Conservation (phyloP, 2,329 filamentous ascomycete genomes). For the Fusarium oligoseptatum region DNA sequence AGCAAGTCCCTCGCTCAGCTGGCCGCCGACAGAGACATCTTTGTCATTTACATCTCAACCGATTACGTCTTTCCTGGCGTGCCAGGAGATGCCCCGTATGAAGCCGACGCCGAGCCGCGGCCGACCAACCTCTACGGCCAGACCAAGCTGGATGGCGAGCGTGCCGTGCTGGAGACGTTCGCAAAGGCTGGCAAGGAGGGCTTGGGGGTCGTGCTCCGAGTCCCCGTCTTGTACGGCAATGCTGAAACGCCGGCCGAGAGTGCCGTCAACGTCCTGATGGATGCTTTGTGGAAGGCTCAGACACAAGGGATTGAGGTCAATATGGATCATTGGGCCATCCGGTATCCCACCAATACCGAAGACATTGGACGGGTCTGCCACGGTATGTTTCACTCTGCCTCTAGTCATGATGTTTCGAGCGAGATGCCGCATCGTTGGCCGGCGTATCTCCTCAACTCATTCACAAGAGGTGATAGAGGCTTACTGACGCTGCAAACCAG, state of each 20-base stretch:
- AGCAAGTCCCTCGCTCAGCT: slow-evolving; percentile 74
- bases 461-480: background rate
- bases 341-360: slow-evolving; percentile 90
- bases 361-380: slow-evolving; percentile 85
- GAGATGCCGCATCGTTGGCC: background rate
- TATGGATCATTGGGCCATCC: slow-evolving; percentile 88
- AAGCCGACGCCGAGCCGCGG: slow-evolving; percentile 69
- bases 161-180: slow-evolving; percentile 75
- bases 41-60: slow-evolving; percentile 84
- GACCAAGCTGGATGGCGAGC: slow-evolving; percentile 72
- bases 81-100: slow-evolving; percentile 87
- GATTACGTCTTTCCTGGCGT: slow-evolving; percentile 84
- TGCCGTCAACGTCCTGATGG: slow-evolving; percentile 85
- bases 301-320: slow-evolving; percentile 71
- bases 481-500: slow-evolving; percentile 53
- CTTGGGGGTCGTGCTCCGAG: slow-evolving; percentile 77
- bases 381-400: slow-evolving; percentile 58
- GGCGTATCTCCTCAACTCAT: background rate
- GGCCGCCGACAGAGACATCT: slow-evolving; percentile 71
- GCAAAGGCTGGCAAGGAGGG: slow-evolving; percentile 62
- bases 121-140: slow-evolving; percentile 83
- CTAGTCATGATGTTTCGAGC: slow-evolving; percentile 23
- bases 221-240: slow-evolving; percentile 88
- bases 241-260: slow-evolving; percentile 79
- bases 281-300: slow-evolving; percentile 80